Percentiles rank a stretch among this genome's conserved stretches.
These are phyloP conservation scores for Populus euphratica DNA, from an alignment of 345 rosid genomes.

Conservation along the genomic window DNA sequence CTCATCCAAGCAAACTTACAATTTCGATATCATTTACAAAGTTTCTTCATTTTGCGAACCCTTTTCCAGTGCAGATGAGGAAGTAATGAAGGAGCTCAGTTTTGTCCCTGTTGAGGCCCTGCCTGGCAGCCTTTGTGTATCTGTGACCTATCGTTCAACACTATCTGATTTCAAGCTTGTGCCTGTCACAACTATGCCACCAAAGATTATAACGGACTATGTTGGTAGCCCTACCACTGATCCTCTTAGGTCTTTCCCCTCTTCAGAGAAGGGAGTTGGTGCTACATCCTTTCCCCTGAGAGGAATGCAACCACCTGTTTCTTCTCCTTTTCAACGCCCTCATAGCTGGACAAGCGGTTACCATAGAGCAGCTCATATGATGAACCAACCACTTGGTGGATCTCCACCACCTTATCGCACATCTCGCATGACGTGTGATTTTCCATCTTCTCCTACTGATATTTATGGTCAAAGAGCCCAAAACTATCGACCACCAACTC, in stretches of 20 bases:
- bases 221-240: slow-evolving; percentile 85
- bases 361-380: slow-evolving; percentile 45
- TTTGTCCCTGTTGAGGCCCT: slow-evolving; percentile 73
- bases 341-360: slow-evolving; percentile 96
- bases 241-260: slow-evolving; percentile 71
- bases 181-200: slow-evolving; percentile 56
- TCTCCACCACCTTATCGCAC: slow-evolving; percentile 54
- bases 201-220: slow-evolving; percentile 74
- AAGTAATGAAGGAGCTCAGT: slow-evolving; percentile 52
- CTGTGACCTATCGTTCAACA: slow-evolving; percentile 61
- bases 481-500: slow-evolving; percentile 31
- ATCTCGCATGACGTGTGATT: slow-evolving; percentile 40
- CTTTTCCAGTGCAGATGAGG: slow-evolving; percentile 56
- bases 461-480: slow-evolving; percentile 36
- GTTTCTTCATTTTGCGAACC: slow-evolving; percentile 74
- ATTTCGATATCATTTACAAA: slow-evolving; percentile 66
- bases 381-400: slow-evolving; percentile 41
- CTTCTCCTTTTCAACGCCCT: slow-evolving; percentile 60
- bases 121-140: slow-evolving; percentile 64
- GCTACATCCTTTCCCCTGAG: slow-evolving; percentile 57
- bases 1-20: slow-evolving; percentile 53
- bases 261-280: slow-evolving; percentile 48
- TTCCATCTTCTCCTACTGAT: slow-evolving; percentile 49
- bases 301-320: slow-evolving; percentile 46
- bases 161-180: slow-evolving; percentile 68